Percentiles rank a stretch among this genome's conserved stretches.
Evolutionary conservation across 225 moss, liverwort and hornwort species (phyloP).

Genomic region (Lunularia cruciata): DNA sequence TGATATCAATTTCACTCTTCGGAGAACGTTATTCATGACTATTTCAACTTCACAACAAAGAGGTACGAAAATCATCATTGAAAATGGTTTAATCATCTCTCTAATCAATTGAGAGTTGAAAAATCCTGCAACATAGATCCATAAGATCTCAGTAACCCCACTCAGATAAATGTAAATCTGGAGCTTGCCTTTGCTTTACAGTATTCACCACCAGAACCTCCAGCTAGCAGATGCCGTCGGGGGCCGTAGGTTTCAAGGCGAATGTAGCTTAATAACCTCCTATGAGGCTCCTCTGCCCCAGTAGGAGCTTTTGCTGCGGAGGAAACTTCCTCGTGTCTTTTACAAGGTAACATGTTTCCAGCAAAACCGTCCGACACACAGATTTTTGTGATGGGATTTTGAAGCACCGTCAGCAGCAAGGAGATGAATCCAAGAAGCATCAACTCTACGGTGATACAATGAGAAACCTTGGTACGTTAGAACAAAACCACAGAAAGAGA

Average conservation of each 20-base stretch:
- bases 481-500: neutral
- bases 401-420: constrained; percentile 76
- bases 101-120: too few species aligned
- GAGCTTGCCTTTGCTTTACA: constrained; percentile 42
- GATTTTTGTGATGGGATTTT: constrained; percentile 50
- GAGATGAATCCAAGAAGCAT: constrained; percentile 99
- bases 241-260: neutral
- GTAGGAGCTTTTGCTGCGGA: neutral
- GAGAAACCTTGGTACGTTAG: neutral
- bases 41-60: too few species aligned
- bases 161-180: too few species aligned
- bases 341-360: constrained; percentile 73
- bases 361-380: constrained; percentile 66
- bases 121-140: too few species aligned
- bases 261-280: constrained; percentile 44
- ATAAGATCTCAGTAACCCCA: too few species aligned
- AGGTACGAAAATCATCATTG: too few species aligned
- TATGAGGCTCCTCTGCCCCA: constrained; percentile 24
- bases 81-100: too few species aligned
- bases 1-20: too few species aligned
- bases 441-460: constrained; percentile 52
- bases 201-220: neutral
- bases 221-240: constrained; percentile 28
- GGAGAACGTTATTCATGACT: too few species aligned
- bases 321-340: neutral